A percentile compares a stretch with the other conserved stretches of the same genome.
phyloP scores from a whole-genome alignment of 1,139 yeast species.

The Lodderomyces jiufengensis region DNA sequence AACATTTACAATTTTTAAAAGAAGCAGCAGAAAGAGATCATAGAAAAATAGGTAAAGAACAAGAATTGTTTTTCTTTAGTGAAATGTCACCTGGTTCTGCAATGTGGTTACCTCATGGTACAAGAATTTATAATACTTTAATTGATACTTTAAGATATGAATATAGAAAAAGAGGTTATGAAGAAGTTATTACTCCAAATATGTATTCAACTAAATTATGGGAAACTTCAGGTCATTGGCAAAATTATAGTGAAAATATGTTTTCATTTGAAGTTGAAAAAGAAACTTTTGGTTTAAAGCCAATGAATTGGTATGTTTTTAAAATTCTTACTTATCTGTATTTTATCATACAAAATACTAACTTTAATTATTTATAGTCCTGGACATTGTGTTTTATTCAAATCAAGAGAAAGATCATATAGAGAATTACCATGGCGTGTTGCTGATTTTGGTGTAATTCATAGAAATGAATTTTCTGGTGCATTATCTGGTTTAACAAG shows the following conservation, averaged over 20 bases:
- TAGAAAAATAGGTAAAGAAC: constrained; percentile 93
- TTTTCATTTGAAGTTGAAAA: constrained; percentile 93
- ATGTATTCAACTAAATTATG: constrained; percentile 94
- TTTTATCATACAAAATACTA: no score
- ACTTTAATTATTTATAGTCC: no score
- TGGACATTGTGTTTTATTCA: constrained; percentile 90
- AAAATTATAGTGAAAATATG: constrained; percentile 94
- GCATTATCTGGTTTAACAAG: constrained; percentile 82
- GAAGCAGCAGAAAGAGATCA: constrained; percentile 98
- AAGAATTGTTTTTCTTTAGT: constrained; percentile 90
- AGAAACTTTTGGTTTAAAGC: constrained; percentile 84
- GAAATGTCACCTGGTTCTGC: constrained; percentile 98
- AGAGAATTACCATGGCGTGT: constrained; percentile 95
- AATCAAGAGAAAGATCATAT: constrained; percentile 84
- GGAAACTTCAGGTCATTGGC: constrained; percentile 99
- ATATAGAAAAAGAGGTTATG: constrained; percentile 88
- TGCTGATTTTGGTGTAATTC: constrained; percentile 94
- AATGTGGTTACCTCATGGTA: constrained; percentile 98
- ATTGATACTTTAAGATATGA: constrained; percentile 74
- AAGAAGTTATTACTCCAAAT: constrained; percentile 97
- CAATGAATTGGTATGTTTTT: constrained; percentile 99
- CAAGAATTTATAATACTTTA: constrained; percentile 88
- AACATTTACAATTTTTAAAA: constrained; percentile 88
- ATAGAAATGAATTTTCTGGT: constrained; percentile 94
- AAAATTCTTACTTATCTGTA: no score